Base-by-base conservation (phyloP, 2,329 filamentous ascomycete genomes). In the Fusarium algeriense region DNA sequence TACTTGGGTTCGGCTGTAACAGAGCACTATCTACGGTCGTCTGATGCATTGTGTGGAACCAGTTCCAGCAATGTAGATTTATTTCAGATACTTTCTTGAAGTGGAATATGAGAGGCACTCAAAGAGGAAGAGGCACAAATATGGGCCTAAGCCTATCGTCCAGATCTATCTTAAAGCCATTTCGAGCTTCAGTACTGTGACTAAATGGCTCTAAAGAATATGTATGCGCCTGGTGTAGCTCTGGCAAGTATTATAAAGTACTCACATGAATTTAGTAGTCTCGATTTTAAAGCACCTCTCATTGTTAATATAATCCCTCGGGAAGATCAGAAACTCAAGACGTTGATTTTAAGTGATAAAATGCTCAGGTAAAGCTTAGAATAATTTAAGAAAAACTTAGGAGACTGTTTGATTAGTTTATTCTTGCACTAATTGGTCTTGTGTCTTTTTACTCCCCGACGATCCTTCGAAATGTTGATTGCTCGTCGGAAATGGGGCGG, bases 401-500 rank as follows among this genome's bases (percentile, higher is more conserved):
- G 30, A 30, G 30, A 11, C 30, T 11, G 7, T 30, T 9, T 30
- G 30, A 9, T 30, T 30, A 30, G 7, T 30, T 30, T 30, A 30
- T 30, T 11, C 10, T 30, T 30, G 10, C 30, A 30, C 30, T 30
- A 11, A 30, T 30, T 30, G 30, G 23, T 23, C 30, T 30, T 8
- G 10, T 9, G 10, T 30, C 30, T 30, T 30, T 30, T 30, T 23
- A 5, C 23, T 23, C 23, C 23, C 23, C 23, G 23, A 23, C 1
- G 23, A 23, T 23, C 5, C 23, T 23, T 23, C 23, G 30, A 30
- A 13, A 30, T 19, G 28, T 23, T n/a, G 19, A 9, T n/a, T 23
- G 7, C 7, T 43, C 3, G 10, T 5, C 60, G 56, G 69, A 32
- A 59, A 66, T 66, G 40, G 48, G 30, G 28, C 65, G 64, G 64